Percentiles rank a stretch among this genome's conserved stretches.
Evolutionary conservation across 2,329 filamentous ascomycete species (phyloP).

Genomic region (Aspergillus aculeatinus): DNA sequence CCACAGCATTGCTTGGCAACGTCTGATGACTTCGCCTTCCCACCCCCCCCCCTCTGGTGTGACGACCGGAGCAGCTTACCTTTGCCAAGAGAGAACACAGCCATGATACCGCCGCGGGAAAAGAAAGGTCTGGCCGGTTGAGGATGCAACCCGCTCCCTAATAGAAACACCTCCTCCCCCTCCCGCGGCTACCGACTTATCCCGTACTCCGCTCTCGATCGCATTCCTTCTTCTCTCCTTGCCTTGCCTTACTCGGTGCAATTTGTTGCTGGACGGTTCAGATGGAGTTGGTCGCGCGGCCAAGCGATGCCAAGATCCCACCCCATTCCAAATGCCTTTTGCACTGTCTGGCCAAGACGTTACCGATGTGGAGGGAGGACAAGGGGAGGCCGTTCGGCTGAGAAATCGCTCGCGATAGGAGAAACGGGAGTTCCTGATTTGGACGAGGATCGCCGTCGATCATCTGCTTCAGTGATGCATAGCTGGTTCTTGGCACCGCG

Average conservation of each 20-base stretch:
- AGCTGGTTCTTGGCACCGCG: slow-evolving; percentile 16
- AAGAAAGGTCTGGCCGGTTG: not conserved
- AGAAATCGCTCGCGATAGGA: slow-evolving; percentile 1
- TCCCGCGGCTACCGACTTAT: not conserved
- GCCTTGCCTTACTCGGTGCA: not conserved
- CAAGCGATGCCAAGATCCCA: slow-evolving; percentile 11
- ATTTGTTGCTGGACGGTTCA: slow-evolving; percentile 2
- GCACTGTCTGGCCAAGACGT: not conserved
- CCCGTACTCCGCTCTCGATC: not conserved
- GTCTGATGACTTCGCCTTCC: slow-evolving; percentile 9
- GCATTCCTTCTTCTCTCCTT: slow-evolving; percentile 12
- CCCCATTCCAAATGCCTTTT: slow-evolving; percentile 3
- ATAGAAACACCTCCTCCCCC: not conserved
- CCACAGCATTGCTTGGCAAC: slow-evolving; percentile 27
- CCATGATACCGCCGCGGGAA: not conserved
- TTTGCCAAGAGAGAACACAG: slow-evolving; percentile 12
- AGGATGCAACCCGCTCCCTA: not conserved
- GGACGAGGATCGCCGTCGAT: slow-evolving; percentile 23
- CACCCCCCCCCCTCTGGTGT: slow-evolving; percentile 12
- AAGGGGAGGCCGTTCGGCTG: not conserved
- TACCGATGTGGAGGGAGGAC: not conserved
- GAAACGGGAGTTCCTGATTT: slow-evolving; percentile 3
- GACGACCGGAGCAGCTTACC: slow-evolving; percentile 5
- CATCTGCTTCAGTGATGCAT: slow-evolving; percentile 17
- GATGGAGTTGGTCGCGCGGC: slow-evolving; percentile 9